Conservation (phyloP, 768 basidiomycete species). For the Termitomyces sp. region DNA sequence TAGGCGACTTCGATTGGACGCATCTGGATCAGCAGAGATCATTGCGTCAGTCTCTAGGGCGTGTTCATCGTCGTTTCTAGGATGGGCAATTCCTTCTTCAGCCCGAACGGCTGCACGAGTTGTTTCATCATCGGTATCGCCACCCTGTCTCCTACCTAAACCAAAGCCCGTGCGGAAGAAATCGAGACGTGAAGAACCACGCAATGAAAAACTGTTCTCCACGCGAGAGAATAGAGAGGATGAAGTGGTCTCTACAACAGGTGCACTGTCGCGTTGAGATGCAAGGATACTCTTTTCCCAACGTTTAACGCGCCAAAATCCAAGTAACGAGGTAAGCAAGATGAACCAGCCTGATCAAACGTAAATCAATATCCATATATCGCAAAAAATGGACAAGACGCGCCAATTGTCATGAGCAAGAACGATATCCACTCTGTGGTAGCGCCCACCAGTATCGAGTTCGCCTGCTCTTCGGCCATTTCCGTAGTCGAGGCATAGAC, state of each 20-base stretch:
- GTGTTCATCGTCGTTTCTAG: slow-evolving; percentile 17
- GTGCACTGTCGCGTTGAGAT: slow-evolving; percentile 38
- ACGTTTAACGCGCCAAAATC: slow-evolving; percentile 86
- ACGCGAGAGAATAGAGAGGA: slow-evolving; percentile 28
- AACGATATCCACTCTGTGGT: slow-evolving; percentile 95
- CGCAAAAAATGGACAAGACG: slow-evolving; percentile 13
- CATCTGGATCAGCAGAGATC: slow-evolving; percentile 34
- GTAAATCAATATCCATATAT: background rate
- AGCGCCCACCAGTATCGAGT: slow-evolving; percentile 46
- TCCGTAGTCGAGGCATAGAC: slow-evolving; percentile 10
- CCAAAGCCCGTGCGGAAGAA: slow-evolving; percentile 44
- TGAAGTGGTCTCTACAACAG: slow-evolving; percentile 13
- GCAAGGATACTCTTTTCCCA: slow-evolving; percentile 78
- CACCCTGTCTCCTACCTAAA: slow-evolving; percentile 22
- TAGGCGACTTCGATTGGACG: slow-evolving; percentile 37
- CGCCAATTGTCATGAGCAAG: slow-evolving; percentile 85
- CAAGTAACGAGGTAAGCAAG: slow-evolving; percentile 83
- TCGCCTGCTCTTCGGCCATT: slow-evolving; percentile 31
- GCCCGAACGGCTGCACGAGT: slow-evolving; percentile 19
- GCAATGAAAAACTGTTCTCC: slow-evolving; percentile 35
- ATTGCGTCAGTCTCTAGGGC: slow-evolving; percentile 30
- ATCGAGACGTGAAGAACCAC: slow-evolving; percentile 32
- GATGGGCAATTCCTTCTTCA: slow-evolving; percentile 24
- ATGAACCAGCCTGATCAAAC: slow-evolving; percentile 67
- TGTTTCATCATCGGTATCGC: slow-evolving; percentile 22